Percentiles rank a stretch among this genome's conserved stretches.
Evolutionary conservation across 2,329 filamentous ascomycete genomes (phyloP).

Genomic region (Coleophoma cylindrospora): DNA sequence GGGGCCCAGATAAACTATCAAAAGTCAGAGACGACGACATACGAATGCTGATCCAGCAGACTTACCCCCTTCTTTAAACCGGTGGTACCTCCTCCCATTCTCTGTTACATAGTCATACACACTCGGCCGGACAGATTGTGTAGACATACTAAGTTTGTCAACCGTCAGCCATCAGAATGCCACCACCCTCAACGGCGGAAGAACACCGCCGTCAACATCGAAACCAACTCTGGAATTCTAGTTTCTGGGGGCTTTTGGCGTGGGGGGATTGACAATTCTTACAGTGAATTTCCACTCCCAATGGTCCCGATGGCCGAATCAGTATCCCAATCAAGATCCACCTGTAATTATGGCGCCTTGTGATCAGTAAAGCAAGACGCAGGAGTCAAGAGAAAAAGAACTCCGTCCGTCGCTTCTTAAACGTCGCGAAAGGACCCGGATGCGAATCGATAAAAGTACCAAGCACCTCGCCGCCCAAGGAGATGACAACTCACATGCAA

Average conservation of each 20-base stretch:
- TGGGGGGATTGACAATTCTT: background rate
- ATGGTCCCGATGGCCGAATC: background rate
- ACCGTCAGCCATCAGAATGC: background rate
- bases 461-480: background rate
- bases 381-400: too few relatives aligned
- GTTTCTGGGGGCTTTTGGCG: too few relatives aligned
- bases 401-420: background rate
- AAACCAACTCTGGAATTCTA: too few relatives aligned
- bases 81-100: conserved; percentile 10
- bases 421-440: background rate
- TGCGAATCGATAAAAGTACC: background rate
- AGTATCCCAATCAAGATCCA: background rate
- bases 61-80: conserved; percentile 6
- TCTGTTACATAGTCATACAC: conserved; percentile 7
- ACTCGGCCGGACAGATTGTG: conserved; percentile 5
- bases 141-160: conserved; percentile 1
- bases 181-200: background rate
- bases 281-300: background rate
- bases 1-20: background rate
- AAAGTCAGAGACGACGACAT: background rate
- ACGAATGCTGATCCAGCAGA: background rate
- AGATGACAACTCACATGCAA: background rate
- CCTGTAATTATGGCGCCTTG: background rate
- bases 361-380: background rate
- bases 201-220: background rate